Conservation (phyloP, 768 basidiomycete genomes). For the Suillus discolor region DNA sequence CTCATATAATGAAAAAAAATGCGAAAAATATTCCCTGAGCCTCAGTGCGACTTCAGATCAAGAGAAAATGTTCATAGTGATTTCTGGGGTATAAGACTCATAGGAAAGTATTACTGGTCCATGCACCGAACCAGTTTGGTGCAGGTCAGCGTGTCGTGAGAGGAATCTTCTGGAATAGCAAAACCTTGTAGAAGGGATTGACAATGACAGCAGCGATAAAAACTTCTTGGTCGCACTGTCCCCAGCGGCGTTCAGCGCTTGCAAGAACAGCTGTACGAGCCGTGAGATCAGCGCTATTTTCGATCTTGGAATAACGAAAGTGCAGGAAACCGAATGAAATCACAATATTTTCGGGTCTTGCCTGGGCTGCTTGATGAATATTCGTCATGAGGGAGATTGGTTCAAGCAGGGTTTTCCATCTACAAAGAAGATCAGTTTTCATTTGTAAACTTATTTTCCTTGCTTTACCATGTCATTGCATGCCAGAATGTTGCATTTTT, state of each 20-base stretch:
- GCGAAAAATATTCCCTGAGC: too few species aligned
- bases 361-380: constrained; percentile 30
- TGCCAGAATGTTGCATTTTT: too few species aligned
- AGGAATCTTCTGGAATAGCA: not conserved
- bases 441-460: constrained; percentile 31
- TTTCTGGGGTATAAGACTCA: too few species aligned
- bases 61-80: too few species aligned
- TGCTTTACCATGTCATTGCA: constrained; percentile 13
- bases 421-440: constrained; percentile 21
- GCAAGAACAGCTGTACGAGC: constrained; percentile 24
- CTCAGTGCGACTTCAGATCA: too few species aligned
- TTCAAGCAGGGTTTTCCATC: constrained; percentile 30
- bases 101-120: too few species aligned
- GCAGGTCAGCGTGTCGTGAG: too few species aligned
- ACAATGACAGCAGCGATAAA: constrained; percentile 34
- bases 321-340: constrained; percentile 29
- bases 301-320: constrained; percentile 20
- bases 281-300: constrained; percentile 3
- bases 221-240: constrained; percentile 31
- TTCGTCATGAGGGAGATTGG: constrained; percentile 37
- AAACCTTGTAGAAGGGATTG: constrained; percentile 24
- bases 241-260: constrained; percentile 35
- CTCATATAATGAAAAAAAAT: too few species aligned
- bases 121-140: too few species aligned
- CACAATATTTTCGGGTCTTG: constrained; percentile 34